phyloP scores from a whole-genome alignment of 345 rosid genomes.

The Hibiscus mutabilis region DNA sequence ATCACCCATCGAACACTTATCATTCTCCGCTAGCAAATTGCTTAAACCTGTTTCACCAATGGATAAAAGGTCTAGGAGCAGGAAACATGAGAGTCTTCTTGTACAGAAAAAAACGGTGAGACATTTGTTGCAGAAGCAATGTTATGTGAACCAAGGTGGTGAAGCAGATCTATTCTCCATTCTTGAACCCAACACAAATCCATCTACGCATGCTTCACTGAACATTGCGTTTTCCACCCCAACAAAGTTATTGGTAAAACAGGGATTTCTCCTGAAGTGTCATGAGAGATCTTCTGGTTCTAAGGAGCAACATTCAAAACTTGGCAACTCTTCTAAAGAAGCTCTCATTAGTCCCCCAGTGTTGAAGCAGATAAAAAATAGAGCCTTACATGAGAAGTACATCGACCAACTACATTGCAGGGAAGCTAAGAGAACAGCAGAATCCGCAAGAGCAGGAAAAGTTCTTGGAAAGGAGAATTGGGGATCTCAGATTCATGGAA shows the following conservation, averaged over 20 bases:
- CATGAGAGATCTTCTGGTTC: slow-evolving; percentile 27
- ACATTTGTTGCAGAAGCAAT: slow-evolving; percentile 54
- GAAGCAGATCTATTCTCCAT: slow-evolving; percentile 67
- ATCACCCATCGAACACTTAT: slow-evolving; percentile 37
- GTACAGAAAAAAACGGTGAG: slow-evolving; percentile 45
- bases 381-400: slow-evolving; percentile 71
- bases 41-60: slow-evolving; percentile 36
- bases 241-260: slow-evolving; percentile 23
- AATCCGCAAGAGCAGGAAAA: slow-evolving; percentile 15
- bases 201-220: slow-evolving; percentile 16
- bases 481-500: slow-evolving; percentile 18
- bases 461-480: slow-evolving; percentile 40
- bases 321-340: slow-evolving; percentile 17
- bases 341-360: slow-evolving; percentile 55
- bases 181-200: slow-evolving; percentile 45
- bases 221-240: slow-evolving; percentile 44
- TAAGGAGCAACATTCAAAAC: slow-evolving; percentile 35
- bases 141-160: slow-evolving; percentile 28
- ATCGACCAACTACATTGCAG: slow-evolving; percentile 63
- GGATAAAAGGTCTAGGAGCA: slow-evolving; percentile 24
- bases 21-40: slow-evolving; percentile 66
- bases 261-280: slow-evolving; percentile 33
- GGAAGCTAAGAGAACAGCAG: slow-evolving; percentile 72
- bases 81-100: slow-evolving; percentile 29
- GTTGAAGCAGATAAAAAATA: slow-evolving; percentile 56